Conservation (phyloP, 2,329 filamentous ascomycete species). For the Whalleya microplaca region DNA sequence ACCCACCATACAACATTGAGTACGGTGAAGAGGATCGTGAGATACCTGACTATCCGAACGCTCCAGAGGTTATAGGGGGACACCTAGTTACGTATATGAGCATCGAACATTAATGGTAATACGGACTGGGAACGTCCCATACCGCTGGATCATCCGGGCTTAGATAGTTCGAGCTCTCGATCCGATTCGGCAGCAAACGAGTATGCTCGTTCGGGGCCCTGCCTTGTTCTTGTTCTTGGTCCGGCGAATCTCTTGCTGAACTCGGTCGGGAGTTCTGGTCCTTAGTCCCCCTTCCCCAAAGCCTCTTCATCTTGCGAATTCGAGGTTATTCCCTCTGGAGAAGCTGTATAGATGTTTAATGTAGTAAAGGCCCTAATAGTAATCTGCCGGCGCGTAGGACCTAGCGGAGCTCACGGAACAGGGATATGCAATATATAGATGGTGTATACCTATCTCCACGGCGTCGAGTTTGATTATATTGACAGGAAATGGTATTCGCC, state of each 20-base stretch:
- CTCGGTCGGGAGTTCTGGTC: constrained; percentile 18
- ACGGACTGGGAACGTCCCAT: constrained; percentile 35
- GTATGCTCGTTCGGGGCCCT: constrained; percentile 55
- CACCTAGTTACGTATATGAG: constrained; percentile 26
- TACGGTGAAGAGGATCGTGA: constrained; percentile 76
- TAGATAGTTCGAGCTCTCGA: constrained; percentile 63
- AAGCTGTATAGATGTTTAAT: neutral
- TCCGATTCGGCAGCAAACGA: constrained; percentile 70
- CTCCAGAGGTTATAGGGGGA: constrained; percentile 91
- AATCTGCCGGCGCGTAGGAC: neutral
- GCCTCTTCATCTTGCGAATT: constrained; percentile 32
- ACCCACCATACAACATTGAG: constrained; percentile 92
- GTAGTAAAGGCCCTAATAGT: neutral
- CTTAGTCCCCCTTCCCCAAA: constrained; percentile 33
- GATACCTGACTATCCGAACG: constrained; percentile 76
- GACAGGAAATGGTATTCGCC: neutral
- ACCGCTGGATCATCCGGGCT: constrained; percentile 83
- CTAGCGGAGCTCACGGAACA: neutral
- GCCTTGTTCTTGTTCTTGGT: constrained; percentile 28
- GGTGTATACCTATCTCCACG: neutral
- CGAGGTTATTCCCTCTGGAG: neutral
- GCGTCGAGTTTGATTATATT: neutral
- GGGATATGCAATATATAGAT: neutral
- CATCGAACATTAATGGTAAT: neutral
- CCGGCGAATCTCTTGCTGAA: constrained; percentile 26